phyloP scores from a whole-genome alignment of 371 early-diverging fungal species.

The Apophysomyces ossiformis region DNA sequence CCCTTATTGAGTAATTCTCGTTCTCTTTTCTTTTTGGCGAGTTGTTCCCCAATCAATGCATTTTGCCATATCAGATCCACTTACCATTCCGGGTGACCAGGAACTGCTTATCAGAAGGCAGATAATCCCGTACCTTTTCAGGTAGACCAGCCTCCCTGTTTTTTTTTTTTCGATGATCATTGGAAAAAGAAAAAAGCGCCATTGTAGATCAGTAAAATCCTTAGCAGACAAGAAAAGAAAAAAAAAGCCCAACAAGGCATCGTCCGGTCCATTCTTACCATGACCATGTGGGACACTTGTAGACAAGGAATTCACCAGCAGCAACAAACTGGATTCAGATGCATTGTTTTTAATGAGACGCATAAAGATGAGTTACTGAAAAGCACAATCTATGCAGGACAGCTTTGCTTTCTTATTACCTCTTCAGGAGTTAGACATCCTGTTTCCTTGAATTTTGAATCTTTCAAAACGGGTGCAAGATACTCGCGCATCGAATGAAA shows the following conservation, averaged over 20 bases:
- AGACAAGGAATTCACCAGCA: conserved; percentile 96
- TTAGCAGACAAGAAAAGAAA: background rate
- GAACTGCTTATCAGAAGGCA: conserved; percentile 94
- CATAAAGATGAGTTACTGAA: background rate
- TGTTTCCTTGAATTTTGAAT: conserved; percentile 94
- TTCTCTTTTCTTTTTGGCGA: background rate
- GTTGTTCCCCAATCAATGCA: no score
- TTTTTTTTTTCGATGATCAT: background rate
- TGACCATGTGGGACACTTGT: conserved; percentile 98
- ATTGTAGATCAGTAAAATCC: background rate
- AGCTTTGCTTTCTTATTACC: conserved; percentile 45
- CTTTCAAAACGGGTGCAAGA: conserved; percentile 90
- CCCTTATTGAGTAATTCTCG: background rate
- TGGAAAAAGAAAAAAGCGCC: no score
- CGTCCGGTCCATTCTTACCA: conserved; percentile 61
- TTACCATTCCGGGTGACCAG: conserved; percentile 92
- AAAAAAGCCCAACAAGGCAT: background rate
- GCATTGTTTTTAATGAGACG: conserved; percentile 31
- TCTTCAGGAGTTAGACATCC: conserved; percentile 96
- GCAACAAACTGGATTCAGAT: conserved; percentile 72
- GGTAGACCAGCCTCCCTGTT: conserved; percentile 82
- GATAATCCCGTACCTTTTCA: conserved; percentile 85
- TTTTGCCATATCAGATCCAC: background rate
- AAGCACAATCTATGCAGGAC: background rate
- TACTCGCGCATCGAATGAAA: conserved; percentile 75